Evolutionary conservation across 2,329 filamentous ascomycete species (phyloP).

Genomic region (Aspergillus brasiliensis): DNA sequence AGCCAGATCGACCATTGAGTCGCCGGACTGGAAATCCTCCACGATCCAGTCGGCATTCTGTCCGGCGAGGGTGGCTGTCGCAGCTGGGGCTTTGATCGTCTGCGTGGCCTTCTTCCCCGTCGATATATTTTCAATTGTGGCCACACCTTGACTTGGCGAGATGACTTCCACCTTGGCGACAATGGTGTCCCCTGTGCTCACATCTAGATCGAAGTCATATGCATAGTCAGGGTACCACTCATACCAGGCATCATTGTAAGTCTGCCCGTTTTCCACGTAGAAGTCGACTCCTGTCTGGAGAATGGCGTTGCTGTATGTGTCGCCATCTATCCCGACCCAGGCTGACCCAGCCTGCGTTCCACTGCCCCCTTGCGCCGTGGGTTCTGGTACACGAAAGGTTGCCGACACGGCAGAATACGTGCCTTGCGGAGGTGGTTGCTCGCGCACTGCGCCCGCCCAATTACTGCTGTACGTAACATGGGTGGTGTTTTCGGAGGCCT

Average conservation of each 20-base stretch:
- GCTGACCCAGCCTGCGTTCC: slow-evolving; percentile 53
- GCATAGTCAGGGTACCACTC: slow-evolving; percentile 63
- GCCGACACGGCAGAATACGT: slow-evolving; percentile 50
- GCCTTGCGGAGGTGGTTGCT: slow-evolving; percentile 42
- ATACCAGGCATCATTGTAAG: slow-evolving; percentile 60
- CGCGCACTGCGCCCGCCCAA: slow-evolving; percentile 62
- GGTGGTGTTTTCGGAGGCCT: slow-evolving; percentile 20
- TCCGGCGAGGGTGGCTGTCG: slow-evolving; percentile 50
- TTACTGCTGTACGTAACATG: slow-evolving; percentile 57
- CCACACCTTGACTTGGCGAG: slow-evolving; percentile 47
- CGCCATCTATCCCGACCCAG: slow-evolving; percentile 65
- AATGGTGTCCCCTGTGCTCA: slow-evolving; percentile 51
- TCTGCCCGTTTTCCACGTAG: slow-evolving; percentile 44
- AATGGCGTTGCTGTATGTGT: slow-evolving; percentile 57
- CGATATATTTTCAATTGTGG: slow-evolving; percentile 55
- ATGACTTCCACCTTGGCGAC: slow-evolving; percentile 40
- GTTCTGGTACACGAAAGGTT: slow-evolving; percentile 56
- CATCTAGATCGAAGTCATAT: slow-evolving; percentile 53
- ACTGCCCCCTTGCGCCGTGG: slow-evolving; percentile 44
- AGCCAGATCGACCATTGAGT: slow-evolving; percentile 47
- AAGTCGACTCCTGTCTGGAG: slow-evolving; percentile 62
- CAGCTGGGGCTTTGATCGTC: slow-evolving; percentile 49
- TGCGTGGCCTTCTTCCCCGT: slow-evolving; percentile 57
- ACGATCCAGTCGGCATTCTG: slow-evolving; percentile 67
- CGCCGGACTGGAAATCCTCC: slow-evolving; percentile 53